Conservation (phyloP, 495 filamentous ascomycete species). For the Hyaloscypha variabilis region DNA sequence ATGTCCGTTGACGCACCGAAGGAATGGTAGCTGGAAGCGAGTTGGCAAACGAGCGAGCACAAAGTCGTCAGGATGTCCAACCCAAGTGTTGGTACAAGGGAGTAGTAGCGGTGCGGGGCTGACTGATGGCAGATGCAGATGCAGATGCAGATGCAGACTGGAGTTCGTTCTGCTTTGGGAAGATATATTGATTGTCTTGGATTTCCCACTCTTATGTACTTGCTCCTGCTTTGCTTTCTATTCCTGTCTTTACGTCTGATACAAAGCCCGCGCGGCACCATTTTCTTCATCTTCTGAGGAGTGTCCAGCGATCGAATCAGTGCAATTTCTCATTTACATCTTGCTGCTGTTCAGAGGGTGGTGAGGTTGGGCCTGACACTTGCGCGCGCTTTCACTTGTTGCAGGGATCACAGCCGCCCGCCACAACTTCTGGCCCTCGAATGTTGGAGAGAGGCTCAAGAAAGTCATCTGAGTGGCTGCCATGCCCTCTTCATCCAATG, state of each 20-base stretch:
- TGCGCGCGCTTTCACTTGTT: constrained; percentile 26
- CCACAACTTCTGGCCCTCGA: constrained; percentile 15
- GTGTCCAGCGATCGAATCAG: constrained; percentile 24
- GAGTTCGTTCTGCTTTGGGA: not conserved
- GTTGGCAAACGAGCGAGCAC: constrained; percentile 13
- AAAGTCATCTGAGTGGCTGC: constrained; percentile 28
- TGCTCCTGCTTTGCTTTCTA: not conserved
- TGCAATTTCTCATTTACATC: constrained; percentile 11
- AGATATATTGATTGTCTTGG: not conserved
- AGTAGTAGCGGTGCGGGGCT: too few species aligned
- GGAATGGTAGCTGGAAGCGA: constrained; percentile 23
- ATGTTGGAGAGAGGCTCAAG: constrained; percentile 27
- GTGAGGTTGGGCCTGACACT: constrained; percentile 3
- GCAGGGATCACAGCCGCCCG: constrained; percentile 27
- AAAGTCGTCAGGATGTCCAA: not conserved
- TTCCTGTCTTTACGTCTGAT: constrained; percentile 13
- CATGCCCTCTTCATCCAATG: constrained; percentile 3
- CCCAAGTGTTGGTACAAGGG: constrained; percentile 1
- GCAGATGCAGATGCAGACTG: not conserved
- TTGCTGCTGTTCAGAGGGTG: constrained; percentile 14
- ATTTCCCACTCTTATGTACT: constrained; percentile 16
- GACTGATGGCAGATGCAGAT: too few species aligned
- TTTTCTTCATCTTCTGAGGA: constrained; percentile 11
- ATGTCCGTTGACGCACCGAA: constrained; percentile 16
- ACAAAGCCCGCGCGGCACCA: constrained; percentile 29